A percentile compares a stretch with the other conserved stretches of the same genome.
These are phyloP conservation scores for Sphenostylis stenocarpa DNA, from an alignment of 306 rosid species.

Conservation along the genomic window DNA sequence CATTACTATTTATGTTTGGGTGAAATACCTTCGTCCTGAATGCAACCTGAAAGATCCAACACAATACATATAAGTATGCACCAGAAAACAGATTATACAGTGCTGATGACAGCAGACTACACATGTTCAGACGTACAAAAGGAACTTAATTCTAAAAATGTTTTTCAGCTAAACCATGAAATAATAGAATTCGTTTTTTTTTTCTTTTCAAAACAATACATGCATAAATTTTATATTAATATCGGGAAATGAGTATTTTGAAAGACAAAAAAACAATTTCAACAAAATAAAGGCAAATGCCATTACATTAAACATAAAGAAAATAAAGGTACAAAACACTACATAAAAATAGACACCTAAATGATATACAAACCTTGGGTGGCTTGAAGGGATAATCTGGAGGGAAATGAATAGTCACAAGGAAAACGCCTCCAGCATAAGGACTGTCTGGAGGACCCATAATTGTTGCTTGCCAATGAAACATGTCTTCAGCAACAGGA, in stretches of 20 bases:
- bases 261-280: background rate
- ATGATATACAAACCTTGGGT: slow-evolving; percentile 60
- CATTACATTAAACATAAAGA: background rate
- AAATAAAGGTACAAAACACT: background rate
- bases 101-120: background rate
- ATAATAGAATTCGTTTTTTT: too few relatives aligned
- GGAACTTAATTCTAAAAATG: background rate
- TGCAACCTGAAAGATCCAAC: slow-evolving; percentile 71
- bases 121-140: background rate
- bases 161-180: background rate
- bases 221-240: background rate
- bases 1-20: slow-evolving; percentile 84
- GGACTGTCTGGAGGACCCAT: slow-evolving; percentile 96
- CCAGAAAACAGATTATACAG: background rate
- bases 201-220: background rate
- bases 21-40: slow-evolving; percentile 91
- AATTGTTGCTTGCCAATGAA: slow-evolving; percentile 48
- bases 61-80: background rate
- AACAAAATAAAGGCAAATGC: background rate
- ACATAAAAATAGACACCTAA: background rate
- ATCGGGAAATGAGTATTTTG: background rate
- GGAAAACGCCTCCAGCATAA: slow-evolving; percentile 83
- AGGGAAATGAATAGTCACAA: slow-evolving; percentile 80
- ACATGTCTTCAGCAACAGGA: slow-evolving; percentile 87
- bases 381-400: slow-evolving; percentile 94